Base-by-base conservation (phyloP, 495 filamentous ascomycete genomes). In the Penicillium bialowiezense region DNA sequence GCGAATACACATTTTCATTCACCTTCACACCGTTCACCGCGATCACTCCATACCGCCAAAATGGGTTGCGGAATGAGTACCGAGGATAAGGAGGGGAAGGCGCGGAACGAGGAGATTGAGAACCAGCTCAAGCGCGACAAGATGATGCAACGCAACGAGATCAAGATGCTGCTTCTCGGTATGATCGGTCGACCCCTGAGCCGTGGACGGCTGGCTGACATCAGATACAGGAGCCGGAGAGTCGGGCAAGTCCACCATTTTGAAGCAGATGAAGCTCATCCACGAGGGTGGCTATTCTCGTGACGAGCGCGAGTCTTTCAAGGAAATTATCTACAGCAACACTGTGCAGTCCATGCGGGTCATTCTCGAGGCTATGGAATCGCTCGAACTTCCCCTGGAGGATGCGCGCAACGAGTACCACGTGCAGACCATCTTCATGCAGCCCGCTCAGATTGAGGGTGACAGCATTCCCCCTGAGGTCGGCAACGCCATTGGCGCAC, bases 41-140 rank as follows among this genome's bases (percentile, higher is more conserved):
- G 36, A 44, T 23, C 45, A 50, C 45, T 56, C 20, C 61, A 29
- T 4, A 56, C 68, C 68, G 80, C 64, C 88, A 90, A 81, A 57
- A 98, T 98, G 93, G 93, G 93, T 85, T 98, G 93, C 71, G 91
- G 91, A 72, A 96, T 96, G 91, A 97, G 95, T 65, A 95, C 95
- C 61, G 93, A 97, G 81, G 93, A 97, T 76, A 97, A 96, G 90
- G 93, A 98, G 90, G 95, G 93, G 74, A 97, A 96, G 88, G 85
- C 88, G 72, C 84, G 91, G 60, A 97, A 98, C 71, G 93, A 97
- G 79, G 91, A 96, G 84, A 98, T 98, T 65, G 93, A 98, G 74
- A 97, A 96, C 71, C 88, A 92, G 79, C 77, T 98, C 63, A 95
- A 95, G 77, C 81, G 85, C 67, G 93, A 98, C 70, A 92, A 90